Conservation (phyloP, 139 green algal genomes). For the Tetradesmus obliquus region DNA sequence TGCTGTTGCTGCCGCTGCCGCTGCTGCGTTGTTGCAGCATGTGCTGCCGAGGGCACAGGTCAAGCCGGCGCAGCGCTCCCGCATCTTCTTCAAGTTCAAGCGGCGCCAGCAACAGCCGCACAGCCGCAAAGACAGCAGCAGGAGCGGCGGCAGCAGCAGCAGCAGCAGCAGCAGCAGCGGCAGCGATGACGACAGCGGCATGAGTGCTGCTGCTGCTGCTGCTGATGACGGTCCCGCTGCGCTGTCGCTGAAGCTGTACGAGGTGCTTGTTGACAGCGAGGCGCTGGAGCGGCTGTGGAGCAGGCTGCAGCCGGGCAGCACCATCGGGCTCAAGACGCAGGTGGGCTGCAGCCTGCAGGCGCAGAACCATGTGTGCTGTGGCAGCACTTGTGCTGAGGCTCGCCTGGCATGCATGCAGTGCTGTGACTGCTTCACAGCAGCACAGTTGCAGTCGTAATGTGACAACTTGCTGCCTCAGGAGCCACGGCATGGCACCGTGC, state of each 20-base stretch:
- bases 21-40: not conserved
- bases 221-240: not conserved
- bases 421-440: no score
- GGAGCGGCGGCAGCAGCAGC: no score
- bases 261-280: not conserved
- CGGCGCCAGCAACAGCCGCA: not conserved
- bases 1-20: not conserved
- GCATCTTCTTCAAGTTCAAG: not conserved
- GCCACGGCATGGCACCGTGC: not conserved
- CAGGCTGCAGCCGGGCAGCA: not conserved
- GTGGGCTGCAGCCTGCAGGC: not conserved
- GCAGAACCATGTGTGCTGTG: no score
- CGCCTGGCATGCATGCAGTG: no score
- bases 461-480: not conserved
- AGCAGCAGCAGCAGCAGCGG: not conserved
- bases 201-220: not conserved
- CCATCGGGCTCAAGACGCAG: not conserved
- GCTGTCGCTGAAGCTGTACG: not conserved
- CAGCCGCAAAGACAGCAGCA: not conserved
- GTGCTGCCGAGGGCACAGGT: not conserved
- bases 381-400: no score
- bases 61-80: not conserved
- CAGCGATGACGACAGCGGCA: not conserved
- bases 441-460: no score
- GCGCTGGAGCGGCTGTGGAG: not conserved